Evolutionary conservation across 2,329 filamentous ascomycete species (phyloP).

Genomic region (Cyphellophora europaea): DNA sequence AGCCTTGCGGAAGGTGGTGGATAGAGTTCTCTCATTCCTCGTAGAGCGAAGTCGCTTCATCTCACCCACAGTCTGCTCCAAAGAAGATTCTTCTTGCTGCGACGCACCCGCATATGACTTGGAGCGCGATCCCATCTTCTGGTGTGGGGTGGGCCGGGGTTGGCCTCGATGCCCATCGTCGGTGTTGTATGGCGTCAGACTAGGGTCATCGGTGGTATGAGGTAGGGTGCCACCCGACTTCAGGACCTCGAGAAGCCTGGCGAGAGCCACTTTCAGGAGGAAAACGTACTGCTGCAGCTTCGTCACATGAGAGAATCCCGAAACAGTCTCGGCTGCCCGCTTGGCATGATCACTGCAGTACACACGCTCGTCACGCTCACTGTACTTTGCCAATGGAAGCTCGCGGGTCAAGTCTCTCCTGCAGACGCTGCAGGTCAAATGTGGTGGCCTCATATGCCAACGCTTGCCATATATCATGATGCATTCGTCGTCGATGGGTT

Average conservation of each 20-base stretch:
- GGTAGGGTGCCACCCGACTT: slow-evolving; percentile 74
- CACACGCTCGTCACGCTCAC: slow-evolving; percentile 55
- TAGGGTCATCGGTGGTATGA: slow-evolving; percentile 65
- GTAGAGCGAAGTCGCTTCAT: slow-evolving; percentile 87
- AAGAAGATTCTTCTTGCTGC: slow-evolving; percentile 63
- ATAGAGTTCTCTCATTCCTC: slow-evolving; percentile 86
- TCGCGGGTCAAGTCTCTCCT: slow-evolving; percentile 60
- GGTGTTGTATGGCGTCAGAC: slow-evolving; percentile 56
- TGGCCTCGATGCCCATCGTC: slow-evolving; percentile 52
- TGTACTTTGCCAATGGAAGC: slow-evolving; percentile 63
- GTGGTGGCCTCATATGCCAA: slow-evolving; percentile 65
- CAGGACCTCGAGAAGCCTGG: slow-evolving; percentile 77
- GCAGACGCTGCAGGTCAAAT: slow-evolving; percentile 64
- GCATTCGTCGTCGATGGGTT: slow-evolving; percentile 92
- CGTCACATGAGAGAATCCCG: slow-evolving; percentile 65
- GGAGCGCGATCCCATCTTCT: slow-evolving; percentile 60
- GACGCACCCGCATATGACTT: slow-evolving; percentile 61
- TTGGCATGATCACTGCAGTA: slow-evolving; percentile 52
- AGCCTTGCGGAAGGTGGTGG: slow-evolving; percentile 83
- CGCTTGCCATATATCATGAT: slow-evolving; percentile 63
- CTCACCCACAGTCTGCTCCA: slow-evolving; percentile 93
- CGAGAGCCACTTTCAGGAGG: slow-evolving; percentile 80
- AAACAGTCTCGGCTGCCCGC: slow-evolving; percentile 45
- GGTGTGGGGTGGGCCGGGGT: slow-evolving; percentile 41
- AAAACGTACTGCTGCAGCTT: slow-evolving; percentile 94